Conservation (phyloP, 1,284 basidiomycete species). For the Ganoderma meredithae region DNA sequence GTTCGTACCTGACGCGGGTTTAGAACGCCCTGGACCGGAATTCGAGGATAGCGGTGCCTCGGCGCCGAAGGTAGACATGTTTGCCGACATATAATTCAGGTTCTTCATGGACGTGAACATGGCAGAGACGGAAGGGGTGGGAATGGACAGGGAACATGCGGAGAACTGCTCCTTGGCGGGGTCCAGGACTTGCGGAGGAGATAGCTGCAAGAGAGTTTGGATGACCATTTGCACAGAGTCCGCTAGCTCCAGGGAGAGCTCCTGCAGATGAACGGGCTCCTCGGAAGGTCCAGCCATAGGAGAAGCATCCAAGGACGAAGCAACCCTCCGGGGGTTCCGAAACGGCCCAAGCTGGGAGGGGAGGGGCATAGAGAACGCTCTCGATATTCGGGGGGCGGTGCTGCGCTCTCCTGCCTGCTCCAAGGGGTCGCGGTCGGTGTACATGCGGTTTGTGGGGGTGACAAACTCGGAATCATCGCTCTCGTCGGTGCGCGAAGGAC, state of each 20-base stretch:
- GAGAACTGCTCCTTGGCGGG: conserved; percentile 92
- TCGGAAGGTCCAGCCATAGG: conserved; percentile 37
- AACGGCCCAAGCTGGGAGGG: conserved; percentile 73
- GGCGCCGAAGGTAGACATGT: conserved; percentile 54
- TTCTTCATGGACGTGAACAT: conserved; percentile 90
- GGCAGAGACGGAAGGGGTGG: conserved; percentile 86
- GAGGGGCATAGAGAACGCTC: conserved; percentile 76
- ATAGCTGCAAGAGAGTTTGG: conserved; percentile 88
- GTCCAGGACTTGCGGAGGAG: conserved; percentile 88
- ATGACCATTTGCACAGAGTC: conserved; percentile 89
- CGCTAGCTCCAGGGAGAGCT: conserved; percentile 82
- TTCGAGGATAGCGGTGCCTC: conserved; percentile 28
- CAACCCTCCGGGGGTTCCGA: conserved; percentile 63
- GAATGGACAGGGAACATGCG: conserved; percentile 84
- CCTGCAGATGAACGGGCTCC: conserved; percentile 56
- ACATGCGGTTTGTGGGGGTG: conserved; percentile 45
- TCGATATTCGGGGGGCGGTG: conserved; percentile 60
- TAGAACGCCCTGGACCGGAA: conserved; percentile 17
- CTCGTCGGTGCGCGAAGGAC: conserved; percentile 38
- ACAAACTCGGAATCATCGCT: conserved; percentile 42
- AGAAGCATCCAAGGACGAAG: conserved; percentile 30
- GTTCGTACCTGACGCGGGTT: conserved; percentile 20
- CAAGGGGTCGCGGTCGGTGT: conserved; percentile 45
- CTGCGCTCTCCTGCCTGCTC: conserved; percentile 38
- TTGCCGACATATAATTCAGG: conserved; percentile 88